Percentiles rank a stretch among this genome's conserved stretches.
Evolutionary conservation across 768 basidiomycete genomes (phyloP).

Genomic region (Brasilioporus rufonigricans): DNA sequence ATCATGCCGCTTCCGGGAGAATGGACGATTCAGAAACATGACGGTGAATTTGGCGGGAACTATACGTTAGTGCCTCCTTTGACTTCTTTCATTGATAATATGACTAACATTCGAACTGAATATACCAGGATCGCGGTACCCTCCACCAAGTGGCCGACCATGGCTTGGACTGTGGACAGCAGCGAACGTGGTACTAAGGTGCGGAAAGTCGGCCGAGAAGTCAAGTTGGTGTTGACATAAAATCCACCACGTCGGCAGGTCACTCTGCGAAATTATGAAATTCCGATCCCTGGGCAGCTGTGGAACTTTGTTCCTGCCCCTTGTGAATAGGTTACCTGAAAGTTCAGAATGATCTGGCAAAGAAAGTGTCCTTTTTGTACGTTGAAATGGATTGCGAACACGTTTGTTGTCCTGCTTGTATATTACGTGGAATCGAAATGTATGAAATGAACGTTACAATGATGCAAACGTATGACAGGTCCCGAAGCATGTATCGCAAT

Average conservation of each 20-base stretch:
- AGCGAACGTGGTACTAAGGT: not conserved
- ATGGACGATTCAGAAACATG: not conserved
- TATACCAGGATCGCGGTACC: not conserved
- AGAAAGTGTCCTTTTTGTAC: not conserved
- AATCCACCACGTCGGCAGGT: not conserved
- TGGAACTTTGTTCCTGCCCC: not conserved
- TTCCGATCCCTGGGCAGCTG: no score
- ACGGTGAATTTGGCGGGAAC: no score
- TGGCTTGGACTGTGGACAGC: not conserved
- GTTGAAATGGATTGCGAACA: not conserved
- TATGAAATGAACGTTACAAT: no score
- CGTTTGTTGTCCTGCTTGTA: no score
- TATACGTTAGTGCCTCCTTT: not conserved
- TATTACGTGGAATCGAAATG: not conserved
- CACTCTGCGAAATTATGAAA: not conserved
- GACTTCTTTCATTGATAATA: not conserved
- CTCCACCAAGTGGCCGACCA: not conserved
- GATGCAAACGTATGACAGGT: no score
- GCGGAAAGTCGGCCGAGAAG: not conserved
- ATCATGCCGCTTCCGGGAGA: not conserved
- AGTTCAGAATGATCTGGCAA: not conserved
- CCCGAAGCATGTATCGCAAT: no score
- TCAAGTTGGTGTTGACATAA: not conserved
- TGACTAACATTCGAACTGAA: not conserved
- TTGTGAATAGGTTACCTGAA: not conserved